Evolutionary conservation across 129 eudicot genomes (phyloP).

Genomic region (Kitagawia praeruptora): DNA sequence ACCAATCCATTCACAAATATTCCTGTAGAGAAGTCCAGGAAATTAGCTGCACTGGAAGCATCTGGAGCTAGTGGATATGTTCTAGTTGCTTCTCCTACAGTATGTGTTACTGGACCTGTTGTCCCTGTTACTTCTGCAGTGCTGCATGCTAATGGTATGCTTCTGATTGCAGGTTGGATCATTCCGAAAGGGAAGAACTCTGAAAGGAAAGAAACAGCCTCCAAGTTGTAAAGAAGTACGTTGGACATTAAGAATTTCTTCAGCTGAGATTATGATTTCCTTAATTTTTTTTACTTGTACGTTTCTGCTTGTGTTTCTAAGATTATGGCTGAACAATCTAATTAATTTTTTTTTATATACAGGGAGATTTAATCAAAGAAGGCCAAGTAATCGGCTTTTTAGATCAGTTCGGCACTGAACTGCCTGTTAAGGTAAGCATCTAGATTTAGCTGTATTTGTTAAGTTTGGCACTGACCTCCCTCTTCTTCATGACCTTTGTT

Average conservation of each 20-base stretch:
- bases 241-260: background rate
- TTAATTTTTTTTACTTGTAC: background rate
- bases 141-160: background rate
- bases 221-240: slow-evolving; percentile 66
- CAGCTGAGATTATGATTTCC: background rate
- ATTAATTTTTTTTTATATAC: background rate
- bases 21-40: slow-evolving; percentile 43
- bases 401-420: slow-evolving; percentile 70
- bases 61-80: slow-evolving; percentile 77
- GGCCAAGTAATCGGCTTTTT: slow-evolving; percentile 74
- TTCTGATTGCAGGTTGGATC: slow-evolving; percentile 65
- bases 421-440: slow-evolving; percentile 66
- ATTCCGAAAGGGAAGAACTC: slow-evolving; percentile 62
- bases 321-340: background rate
- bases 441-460: slow-evolving; percentile 7
- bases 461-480: slow-evolving; percentile 60
- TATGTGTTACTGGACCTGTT: slow-evolving; percentile 25
- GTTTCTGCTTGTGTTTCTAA: background rate
- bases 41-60: slow-evolving; percentile 75
- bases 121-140: background rate
- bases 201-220: slow-evolving; percentile 70
- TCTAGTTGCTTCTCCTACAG: slow-evolving; percentile 72
- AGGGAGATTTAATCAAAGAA: slow-evolving; percentile 81
- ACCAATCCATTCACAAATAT: slow-evolving; percentile 49
- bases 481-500: background rate